Conservation (phyloP, 2,329 filamentous ascomycete genomes). For the Aspergillus sp. region DNA sequence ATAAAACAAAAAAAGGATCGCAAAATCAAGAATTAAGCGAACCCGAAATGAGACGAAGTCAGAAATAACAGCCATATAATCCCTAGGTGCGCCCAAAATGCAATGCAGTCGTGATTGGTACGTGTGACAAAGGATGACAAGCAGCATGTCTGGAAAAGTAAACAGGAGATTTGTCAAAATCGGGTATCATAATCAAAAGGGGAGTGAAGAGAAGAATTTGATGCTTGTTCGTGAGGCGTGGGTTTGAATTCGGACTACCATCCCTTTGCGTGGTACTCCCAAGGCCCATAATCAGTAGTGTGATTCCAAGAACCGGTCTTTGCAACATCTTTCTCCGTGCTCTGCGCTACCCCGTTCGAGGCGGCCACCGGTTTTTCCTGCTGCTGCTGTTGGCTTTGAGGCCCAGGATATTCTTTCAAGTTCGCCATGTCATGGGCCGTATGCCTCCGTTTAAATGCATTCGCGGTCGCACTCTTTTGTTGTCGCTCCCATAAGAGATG, state of each 20-base stretch:
- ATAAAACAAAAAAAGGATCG: constrained; percentile 8
- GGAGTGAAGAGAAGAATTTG: background rate
- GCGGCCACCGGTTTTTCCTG: constrained; percentile 37
- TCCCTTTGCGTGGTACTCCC: constrained; percentile 80
- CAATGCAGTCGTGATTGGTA: constrained; percentile 41
- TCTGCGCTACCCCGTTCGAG: constrained; percentile 25
- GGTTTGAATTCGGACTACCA: constrained; percentile 57
- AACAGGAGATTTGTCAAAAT: constrained; percentile 15
- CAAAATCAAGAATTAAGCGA: constrained; percentile 25
- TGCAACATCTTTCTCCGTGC: constrained; percentile 58
- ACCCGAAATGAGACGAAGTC: constrained; percentile 20
- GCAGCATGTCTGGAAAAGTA: constrained; percentile 14
- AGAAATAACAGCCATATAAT: constrained; percentile 25
- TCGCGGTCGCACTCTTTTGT: constrained; percentile 86
- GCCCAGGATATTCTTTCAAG: constrained; percentile 75
- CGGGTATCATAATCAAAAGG: constrained; percentile 24
- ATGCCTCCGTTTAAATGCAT: constrained; percentile 85
- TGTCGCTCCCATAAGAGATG: constrained; percentile 94
- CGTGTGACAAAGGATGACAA: constrained; percentile 32
- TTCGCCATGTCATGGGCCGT: constrained; percentile 90
- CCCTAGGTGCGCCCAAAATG: constrained; percentile 38
- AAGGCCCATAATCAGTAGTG: constrained; percentile 79
- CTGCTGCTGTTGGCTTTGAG: constrained; percentile 54
- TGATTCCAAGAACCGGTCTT: constrained; percentile 79
- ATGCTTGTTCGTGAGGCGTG: constrained; percentile 5